Evolutionary conservation across 2,329 filamentous ascomycete species (phyloP).

Genomic region (Endoconidiophora laricicola): DNA sequence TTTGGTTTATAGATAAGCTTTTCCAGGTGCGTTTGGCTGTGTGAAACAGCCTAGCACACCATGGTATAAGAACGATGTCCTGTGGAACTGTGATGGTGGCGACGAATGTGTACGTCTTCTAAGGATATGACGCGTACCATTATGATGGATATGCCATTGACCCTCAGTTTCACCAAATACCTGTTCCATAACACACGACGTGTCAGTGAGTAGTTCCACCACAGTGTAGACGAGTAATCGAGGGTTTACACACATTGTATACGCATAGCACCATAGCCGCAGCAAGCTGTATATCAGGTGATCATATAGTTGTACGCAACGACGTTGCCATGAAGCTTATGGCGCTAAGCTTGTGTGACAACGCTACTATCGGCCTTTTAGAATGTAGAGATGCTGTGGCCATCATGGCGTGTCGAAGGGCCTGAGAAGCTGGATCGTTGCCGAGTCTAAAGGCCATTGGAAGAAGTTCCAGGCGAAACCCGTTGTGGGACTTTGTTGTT

Average conservation of each 20-base stretch:
- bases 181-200: conserved; percentile 15
- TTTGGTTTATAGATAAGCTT: neutral
- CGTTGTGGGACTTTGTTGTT: conserved; percentile 29
- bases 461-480: conserved; percentile 28
- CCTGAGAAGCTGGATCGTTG: conserved; percentile 20
- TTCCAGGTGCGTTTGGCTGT: conserved; percentile 16
- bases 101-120: conserved; percentile 17
- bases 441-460: conserved; percentile 27
- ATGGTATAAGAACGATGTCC: conserved; percentile 32
- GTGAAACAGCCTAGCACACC: conserved; percentile 29
- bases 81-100: conserved; percentile 23
- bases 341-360: conserved; percentile 26
- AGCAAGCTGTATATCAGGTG: conserved; percentile 25
- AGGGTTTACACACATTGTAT: conserved; percentile 25
- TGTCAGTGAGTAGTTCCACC: conserved; percentile 11
- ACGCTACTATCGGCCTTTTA: conserved; percentile 23
- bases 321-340: conserved; percentile 25
- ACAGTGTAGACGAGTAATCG: neutral
- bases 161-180: conserved; percentile 32
- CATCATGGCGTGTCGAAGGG: conserved; percentile 28
- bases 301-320: conserved; percentile 19
- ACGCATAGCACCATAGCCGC: conserved; percentile 35
- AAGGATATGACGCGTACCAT: conserved; percentile 26
- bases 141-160: conserved; percentile 28
- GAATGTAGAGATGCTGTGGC: conserved; percentile 28